Evolutionary conservation across 352 stramenopile species (phyloP).

Genomic region (Salisapilia sapeloensis): DNA sequence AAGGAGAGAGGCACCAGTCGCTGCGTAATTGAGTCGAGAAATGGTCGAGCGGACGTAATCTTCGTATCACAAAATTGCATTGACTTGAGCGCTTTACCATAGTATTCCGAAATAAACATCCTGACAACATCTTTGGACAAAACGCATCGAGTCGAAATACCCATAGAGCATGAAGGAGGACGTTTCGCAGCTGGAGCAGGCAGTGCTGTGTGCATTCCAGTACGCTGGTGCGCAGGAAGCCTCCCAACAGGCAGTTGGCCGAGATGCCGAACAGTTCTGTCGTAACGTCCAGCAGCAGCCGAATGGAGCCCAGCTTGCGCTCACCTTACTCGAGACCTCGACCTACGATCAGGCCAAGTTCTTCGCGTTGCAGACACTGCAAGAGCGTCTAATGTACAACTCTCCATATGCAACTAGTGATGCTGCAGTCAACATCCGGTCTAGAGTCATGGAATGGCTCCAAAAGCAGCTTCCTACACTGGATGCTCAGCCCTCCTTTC

Average conservation of each 20-base stretch:
- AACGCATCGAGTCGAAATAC: conserved; percentile 6
- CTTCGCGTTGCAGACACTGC: conserved; percentile 60
- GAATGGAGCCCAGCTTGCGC: conserved; percentile 31
- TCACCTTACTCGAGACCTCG: conserved; percentile 54
- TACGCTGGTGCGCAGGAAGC: conserved; percentile 30
- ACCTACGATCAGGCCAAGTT: conserved; percentile 69
- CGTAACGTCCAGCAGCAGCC: conserved; percentile 23
- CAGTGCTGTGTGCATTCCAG: conserved; percentile 67
- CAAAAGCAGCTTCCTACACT: conserved; percentile 35
- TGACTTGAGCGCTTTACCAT: too few relatives aligned
- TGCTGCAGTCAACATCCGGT: conserved; percentile 27
- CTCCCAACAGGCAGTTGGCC: conserved; percentile 42
- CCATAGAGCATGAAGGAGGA: conserved; percentile 6
- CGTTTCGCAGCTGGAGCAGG: conserved; percentile 48
- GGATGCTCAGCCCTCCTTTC: conserved; percentile 41
- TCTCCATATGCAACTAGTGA: background rate
- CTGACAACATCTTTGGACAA: too few relatives aligned
- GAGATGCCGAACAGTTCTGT: conserved; percentile 56
- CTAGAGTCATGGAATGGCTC: conserved; percentile 45
- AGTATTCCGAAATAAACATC: too few relatives aligned
- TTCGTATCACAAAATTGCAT: too few relatives aligned
- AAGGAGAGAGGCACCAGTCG: too few relatives aligned
- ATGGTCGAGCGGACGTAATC: too few relatives aligned
- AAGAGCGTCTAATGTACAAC: conserved; percentile 3
- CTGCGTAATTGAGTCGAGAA: too few relatives aligned